phyloP scores from a whole-genome alignment of 352 stramenopile species.

The Pythium grandisporangium region DNA sequence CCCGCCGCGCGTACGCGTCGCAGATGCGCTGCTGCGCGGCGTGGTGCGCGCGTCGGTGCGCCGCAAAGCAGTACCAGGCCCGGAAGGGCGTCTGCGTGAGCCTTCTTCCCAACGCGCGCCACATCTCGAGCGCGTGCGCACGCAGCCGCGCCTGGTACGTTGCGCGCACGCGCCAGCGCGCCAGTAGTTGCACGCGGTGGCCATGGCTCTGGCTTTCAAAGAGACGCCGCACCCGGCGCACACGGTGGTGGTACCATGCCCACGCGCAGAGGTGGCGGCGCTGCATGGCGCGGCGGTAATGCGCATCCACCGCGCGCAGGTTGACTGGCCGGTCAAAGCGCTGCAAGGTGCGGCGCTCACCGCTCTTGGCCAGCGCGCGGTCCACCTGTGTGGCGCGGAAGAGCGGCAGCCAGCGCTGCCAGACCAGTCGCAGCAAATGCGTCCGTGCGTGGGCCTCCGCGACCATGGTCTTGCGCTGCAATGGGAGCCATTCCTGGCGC shows the following conservation, averaged over 20 bases:
- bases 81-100: constrained; percentile 71
- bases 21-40: constrained; percentile 54
- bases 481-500: constrained; percentile 25
- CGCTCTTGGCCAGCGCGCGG: constrained; percentile 32
- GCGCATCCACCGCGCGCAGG: constrained; percentile 55
- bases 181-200: constrained; percentile 25
- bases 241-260: constrained; percentile 29
- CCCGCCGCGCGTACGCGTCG: constrained; percentile 50
- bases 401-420: constrained; percentile 28
- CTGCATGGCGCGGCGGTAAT: constrained; percentile 36
- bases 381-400: constrained; percentile 55
- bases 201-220: constrained; percentile 54
- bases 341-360: constrained; percentile 45
- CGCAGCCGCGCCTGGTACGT: constrained; percentile 48
- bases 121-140: constrained; percentile 39
- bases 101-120: constrained; percentile 44
- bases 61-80: constrained; percentile 48
- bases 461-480: constrained; percentile 24
- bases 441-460: constrained; percentile 25
- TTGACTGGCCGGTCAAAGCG: constrained; percentile 65
- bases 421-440: constrained; percentile 17
- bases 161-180: constrained; percentile 38
- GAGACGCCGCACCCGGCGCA: constrained; percentile 43
- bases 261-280: constrained; percentile 53
- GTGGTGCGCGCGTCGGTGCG: constrained; percentile 22